Evolutionary conservation across 2,329 filamentous ascomycete species (phyloP).

Genomic region (Lasiodiplodia citricola): DNA sequence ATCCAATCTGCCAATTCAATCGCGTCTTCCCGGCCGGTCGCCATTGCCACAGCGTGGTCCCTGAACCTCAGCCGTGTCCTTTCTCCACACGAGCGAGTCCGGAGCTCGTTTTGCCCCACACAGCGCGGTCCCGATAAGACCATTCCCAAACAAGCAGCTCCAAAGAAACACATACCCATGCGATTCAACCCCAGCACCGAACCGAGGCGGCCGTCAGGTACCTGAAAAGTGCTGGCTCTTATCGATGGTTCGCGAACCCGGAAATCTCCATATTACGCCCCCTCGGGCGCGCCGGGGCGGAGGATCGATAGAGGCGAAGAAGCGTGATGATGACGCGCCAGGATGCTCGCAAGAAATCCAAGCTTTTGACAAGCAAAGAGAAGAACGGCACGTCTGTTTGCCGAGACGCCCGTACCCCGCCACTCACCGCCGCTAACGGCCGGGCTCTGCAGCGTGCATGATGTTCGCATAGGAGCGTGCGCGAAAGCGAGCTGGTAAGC

Average conservation of each 20-base stretch:
- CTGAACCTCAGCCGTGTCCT: neutral
- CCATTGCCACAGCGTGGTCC: neutral
- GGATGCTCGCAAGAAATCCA: neutral
- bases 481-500: neutral
- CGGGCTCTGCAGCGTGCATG: too few relatives aligned
- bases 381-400: neutral
- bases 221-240: conserved; percentile 1
- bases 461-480: too few relatives aligned
- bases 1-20: neutral
- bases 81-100: conserved; percentile 2
- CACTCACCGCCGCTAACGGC: too few relatives aligned
- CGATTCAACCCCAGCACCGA: neutral
- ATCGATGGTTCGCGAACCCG: neutral
- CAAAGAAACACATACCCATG: neutral
- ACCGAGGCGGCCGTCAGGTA: conserved; percentile 8
- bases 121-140: conserved; percentile 1
- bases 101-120: neutral
- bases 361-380: conserved; percentile 4
- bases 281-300: neutral
- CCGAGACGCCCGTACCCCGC: too few relatives aligned
- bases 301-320: neutral
- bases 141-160: conserved; percentile 19
- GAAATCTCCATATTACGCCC: neutral
- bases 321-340: neutral
- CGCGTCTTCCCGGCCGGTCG: neutral